A percentile compares a stretch with the other conserved stretches of the same genome.
Evolutionary conservation across 305 asterid genomes (phyloP).

Genomic region (Salvia sclarea): DNA sequence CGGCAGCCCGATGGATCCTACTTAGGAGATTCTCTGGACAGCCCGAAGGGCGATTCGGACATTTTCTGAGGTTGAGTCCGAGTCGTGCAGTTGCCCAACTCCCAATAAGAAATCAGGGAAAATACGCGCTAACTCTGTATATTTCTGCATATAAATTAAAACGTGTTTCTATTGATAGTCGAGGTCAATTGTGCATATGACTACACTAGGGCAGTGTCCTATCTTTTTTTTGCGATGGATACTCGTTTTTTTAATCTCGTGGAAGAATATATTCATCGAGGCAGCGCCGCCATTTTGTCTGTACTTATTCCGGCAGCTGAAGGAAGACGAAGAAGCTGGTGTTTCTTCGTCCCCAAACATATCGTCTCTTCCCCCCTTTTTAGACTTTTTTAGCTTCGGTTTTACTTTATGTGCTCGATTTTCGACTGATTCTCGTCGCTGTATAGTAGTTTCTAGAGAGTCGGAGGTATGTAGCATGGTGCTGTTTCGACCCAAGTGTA

Average conservation of each 20-base stretch:
- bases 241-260: conserved; percentile 30
- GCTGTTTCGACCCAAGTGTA: conserved; percentile 48
- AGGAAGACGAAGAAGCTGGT: conserved; percentile 38
- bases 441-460: conserved; percentile 38
- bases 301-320: conserved; percentile 37
- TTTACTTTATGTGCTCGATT: conserved; percentile 7
- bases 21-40: conserved; percentile 71
- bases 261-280: conserved; percentile 31
- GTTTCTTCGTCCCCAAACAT: background rate
- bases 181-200: conserved; percentile 40
- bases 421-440: conserved; percentile 20
- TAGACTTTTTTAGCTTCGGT: background rate
- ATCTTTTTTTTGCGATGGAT: conserved; percentile 50
- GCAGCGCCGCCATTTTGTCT: conserved; percentile 37
- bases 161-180: conserved; percentile 35
- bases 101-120: background rate
- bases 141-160: conserved; percentile 44
- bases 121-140: conserved; percentile 46
- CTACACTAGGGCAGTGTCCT: conserved; percentile 40
- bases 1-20: conserved; percentile 84
- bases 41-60: conserved; percentile 61
- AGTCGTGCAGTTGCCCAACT: background rate
- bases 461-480: conserved; percentile 26
- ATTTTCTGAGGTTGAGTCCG: conserved; percentile 16
- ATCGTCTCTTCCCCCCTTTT: conserved; percentile 15